These are phyloP conservation scores for Babesia ovata DNA, from an alignment of 169 alveolate species.

Conservation along the genomic window DNA sequence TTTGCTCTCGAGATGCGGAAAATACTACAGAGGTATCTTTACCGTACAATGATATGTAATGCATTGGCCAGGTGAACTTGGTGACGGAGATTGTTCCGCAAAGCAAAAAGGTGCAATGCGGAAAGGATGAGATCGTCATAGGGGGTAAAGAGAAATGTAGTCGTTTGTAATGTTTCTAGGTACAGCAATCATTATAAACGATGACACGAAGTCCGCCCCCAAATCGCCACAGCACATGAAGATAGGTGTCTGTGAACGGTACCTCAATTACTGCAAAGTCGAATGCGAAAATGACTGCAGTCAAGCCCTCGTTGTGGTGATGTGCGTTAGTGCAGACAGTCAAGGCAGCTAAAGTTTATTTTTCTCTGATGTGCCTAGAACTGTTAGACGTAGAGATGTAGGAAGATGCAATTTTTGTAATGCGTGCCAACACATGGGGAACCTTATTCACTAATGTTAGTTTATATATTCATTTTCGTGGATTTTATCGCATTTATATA, in stretches of 20 bases:
- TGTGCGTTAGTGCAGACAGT: conserved; percentile 5
- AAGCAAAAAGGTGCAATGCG: conserved; percentile 13
- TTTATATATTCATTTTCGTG: too few species aligned
- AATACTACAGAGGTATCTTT: background rate
- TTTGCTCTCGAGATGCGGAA: conserved; percentile 16
- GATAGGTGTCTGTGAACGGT: conserved; percentile 2
- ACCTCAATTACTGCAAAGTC: background rate
- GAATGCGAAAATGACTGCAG: conserved; percentile 18
- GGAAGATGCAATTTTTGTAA: too few species aligned
- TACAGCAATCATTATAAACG: background rate
- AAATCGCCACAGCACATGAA: conserved; percentile 3
- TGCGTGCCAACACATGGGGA: too few species aligned
- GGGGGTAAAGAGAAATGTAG: conserved; percentile 7
- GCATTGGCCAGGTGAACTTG: background rate
- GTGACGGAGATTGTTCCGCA: background rate
- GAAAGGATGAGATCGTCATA: conserved; percentile 18
- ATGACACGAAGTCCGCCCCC: background rate
- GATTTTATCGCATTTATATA: too few species aligned
- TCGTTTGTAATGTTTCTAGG: background rate
- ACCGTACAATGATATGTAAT: background rate
- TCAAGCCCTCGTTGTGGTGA: conserved; percentile 4
- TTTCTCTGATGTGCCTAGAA: too few species aligned
- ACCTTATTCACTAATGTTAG: too few species aligned
- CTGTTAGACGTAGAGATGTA: too few species aligned
- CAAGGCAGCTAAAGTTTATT: too few species aligned